These are phyloP conservation scores for Alternaria brassicicola DNA, from an alignment of 2,329 filamentous ascomycete species.

Conservation along the genomic window DNA sequence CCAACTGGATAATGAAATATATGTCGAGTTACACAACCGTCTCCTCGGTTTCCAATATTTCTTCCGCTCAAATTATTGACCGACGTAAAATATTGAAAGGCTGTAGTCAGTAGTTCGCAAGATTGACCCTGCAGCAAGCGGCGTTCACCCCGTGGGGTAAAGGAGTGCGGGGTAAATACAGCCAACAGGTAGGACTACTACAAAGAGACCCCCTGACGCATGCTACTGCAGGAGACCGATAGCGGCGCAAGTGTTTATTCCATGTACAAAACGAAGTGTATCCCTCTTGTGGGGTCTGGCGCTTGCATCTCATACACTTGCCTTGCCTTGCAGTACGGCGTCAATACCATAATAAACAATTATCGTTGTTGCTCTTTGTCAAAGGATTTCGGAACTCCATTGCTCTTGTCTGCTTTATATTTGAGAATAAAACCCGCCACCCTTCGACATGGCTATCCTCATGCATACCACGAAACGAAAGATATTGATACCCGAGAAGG, in stretches of 20 bases:
- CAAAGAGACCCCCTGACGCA: slow-evolving; percentile 35
- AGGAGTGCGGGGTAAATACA: slow-evolving; percentile 40
- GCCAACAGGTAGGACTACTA: slow-evolving; percentile 29
- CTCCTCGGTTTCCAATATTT: not conserved
- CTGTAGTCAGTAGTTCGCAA: not conserved
- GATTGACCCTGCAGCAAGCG: slow-evolving; percentile 1
- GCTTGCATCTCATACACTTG: not conserved
- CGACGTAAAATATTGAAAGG: not conserved
- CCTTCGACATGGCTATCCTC: slow-evolving; percentile 39
- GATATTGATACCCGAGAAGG: slow-evolving; percentile 78
- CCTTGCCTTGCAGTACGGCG: not conserved
- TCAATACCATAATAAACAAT: too few species aligned
- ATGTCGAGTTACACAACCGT: not conserved
- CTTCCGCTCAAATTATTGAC: not conserved
- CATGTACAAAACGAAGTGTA: slow-evolving; percentile 15
- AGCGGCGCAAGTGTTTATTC: slow-evolving; percentile 27
- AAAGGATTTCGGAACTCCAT: not conserved
- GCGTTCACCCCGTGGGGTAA: slow-evolving; percentile 31
- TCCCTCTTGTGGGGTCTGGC: not conserved
- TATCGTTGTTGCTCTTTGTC: not conserved
- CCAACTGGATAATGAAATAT: not conserved
- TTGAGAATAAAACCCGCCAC: not conserved
- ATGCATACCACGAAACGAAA: slow-evolving; percentile 49
- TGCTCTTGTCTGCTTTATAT: too few species aligned
- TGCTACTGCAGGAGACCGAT: slow-evolving; percentile 27